phyloP scores from a whole-genome alignment of 179 eudicot species.

The Spergularia azorica region DNA sequence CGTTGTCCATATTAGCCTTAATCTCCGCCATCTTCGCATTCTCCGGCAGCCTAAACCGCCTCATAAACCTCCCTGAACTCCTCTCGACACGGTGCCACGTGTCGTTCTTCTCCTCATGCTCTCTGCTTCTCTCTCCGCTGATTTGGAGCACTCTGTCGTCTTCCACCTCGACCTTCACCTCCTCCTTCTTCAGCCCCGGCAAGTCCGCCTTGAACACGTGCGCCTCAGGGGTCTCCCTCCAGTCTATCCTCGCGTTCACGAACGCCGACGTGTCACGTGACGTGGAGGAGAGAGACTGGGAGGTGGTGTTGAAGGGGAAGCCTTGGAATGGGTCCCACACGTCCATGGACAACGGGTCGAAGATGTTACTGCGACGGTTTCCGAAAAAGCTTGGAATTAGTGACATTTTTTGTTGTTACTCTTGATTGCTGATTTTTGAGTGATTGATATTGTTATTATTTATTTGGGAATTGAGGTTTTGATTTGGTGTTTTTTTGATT shows the following conservation, averaged over 20 bases:
- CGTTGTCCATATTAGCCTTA: constrained; percentile 46
- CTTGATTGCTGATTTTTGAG: too few species aligned
- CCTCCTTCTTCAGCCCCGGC: constrained; percentile 62
- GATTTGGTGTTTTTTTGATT: not conserved
- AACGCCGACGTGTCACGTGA: constrained; percentile 35
- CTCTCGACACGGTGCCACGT: constrained; percentile 47
- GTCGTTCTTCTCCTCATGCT: constrained; percentile 50
- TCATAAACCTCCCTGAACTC: constrained; percentile 33
- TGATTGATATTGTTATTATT: not conserved
- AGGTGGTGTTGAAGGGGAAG: constrained; percentile 16
- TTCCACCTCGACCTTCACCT: constrained; percentile 57
- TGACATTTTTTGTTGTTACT: constrained; percentile 34
- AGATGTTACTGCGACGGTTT: constrained; percentile 23
- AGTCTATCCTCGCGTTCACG: constrained; percentile 43
- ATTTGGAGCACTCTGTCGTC: constrained; percentile 50
- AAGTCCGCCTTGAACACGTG: constrained; percentile 68
- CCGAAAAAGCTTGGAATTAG: constrained; percentile 42
- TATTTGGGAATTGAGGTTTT: not conserved
- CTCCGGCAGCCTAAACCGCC: constrained; percentile 46
- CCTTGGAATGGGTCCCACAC: constrained; percentile 47
- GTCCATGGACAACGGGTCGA: constrained; percentile 51
- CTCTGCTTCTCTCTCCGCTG: constrained; percentile 58
- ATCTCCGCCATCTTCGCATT: constrained; percentile 38
- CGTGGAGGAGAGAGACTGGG: constrained; percentile 2
- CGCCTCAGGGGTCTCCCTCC: constrained; percentile 72